Percentiles rank a stretch among this genome's conserved stretches.
These are phyloP conservation scores for Amyloporia xantha DNA, from an alignment of 768 basidiomycete species.

Conservation along the genomic window DNA sequence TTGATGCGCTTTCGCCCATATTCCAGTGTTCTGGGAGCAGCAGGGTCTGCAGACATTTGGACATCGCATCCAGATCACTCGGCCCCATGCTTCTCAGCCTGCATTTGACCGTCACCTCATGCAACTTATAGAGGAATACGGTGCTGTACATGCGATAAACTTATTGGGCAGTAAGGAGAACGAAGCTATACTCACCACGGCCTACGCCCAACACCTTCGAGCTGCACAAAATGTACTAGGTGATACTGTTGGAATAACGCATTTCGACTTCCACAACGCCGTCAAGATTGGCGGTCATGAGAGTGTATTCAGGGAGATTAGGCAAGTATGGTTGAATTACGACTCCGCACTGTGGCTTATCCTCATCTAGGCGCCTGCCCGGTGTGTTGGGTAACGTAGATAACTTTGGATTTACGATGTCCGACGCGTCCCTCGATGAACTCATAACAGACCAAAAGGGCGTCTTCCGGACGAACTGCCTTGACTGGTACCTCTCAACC, in stretches of 20 bases:
- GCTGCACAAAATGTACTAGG: slow-evolving; percentile 55
- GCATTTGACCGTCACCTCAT: slow-evolving; percentile 94
- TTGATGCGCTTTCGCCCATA: neutral
- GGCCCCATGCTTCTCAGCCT: slow-evolving; percentile 92
- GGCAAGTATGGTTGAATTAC: slow-evolving; percentile 29
- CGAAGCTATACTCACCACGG: slow-evolving; percentile 74
- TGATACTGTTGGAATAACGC: slow-evolving; percentile 70
- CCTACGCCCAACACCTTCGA: slow-evolving; percentile 78
- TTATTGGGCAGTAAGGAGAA: slow-evolving; percentile 90
- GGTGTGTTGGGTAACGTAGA: slow-evolving; percentile 60
- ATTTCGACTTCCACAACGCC: slow-evolving; percentile 90
- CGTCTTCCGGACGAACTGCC: slow-evolving; percentile 89
- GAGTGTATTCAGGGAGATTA: slow-evolving; percentile 68
- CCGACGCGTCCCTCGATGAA: slow-evolving; percentile 57
- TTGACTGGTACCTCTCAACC: slow-evolving; percentile 65
- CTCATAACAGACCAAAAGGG: slow-evolving; percentile 87
- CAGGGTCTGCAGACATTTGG: slow-evolving; percentile 94
- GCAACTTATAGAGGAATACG: slow-evolving; percentile 82
- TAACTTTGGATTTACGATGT: slow-evolving; percentile 81
- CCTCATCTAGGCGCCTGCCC: slow-evolving; percentile 46
- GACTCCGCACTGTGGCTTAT: neutral
- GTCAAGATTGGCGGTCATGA: slow-evolving; percentile 85
- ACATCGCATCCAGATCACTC: slow-evolving; percentile 89
- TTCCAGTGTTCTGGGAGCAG: slow-evolving; percentile 96
- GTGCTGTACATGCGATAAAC: slow-evolving; percentile 81